Conservation (phyloP, 2,329 filamentous ascomycete species). For the Xylaria sp. region DNA sequence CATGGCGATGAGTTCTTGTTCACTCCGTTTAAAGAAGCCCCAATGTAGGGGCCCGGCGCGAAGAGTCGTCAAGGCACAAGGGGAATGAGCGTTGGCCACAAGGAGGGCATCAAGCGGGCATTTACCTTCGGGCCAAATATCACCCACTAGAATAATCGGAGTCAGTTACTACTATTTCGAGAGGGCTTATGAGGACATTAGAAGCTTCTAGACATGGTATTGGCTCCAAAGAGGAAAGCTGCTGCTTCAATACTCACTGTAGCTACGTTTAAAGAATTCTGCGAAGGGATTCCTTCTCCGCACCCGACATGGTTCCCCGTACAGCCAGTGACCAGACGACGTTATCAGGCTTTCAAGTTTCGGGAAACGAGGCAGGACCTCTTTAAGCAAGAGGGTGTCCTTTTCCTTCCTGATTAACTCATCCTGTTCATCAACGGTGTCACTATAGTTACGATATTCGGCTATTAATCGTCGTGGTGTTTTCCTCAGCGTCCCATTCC, state of each 20-base stretch:
- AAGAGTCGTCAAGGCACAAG: conserved; percentile 38
- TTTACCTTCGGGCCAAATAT: conserved; percentile 39
- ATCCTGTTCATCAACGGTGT: conserved; percentile 37
- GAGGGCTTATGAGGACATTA: too few species aligned
- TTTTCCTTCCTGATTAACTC: conserved; percentile 28
- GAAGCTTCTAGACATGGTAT: too few species aligned
- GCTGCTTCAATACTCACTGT: background rate
- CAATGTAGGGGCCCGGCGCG: conserved; percentile 42
- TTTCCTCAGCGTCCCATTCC: conserved; percentile 30
- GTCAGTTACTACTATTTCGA: too few species aligned
- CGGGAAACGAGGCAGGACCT: conserved; percentile 43
- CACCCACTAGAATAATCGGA: background rate
- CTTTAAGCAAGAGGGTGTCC: conserved; percentile 39
- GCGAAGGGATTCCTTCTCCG: conserved; percentile 33
- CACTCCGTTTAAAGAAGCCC: conserved; percentile 43
- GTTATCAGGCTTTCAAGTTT: conserved; percentile 41
- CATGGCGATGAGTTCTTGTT: conserved; percentile 35
- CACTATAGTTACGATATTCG: conserved; percentile 41
- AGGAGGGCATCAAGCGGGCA: conserved; percentile 45
- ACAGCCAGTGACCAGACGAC: conserved; percentile 36
- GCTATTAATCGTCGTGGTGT: conserved; percentile 27
- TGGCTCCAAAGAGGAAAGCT: too few species aligned
- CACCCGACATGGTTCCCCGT: conserved; percentile 19
- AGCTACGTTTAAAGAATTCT: conserved; percentile 19
- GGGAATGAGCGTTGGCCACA: conserved; percentile 37